Base-by-base conservation (phyloP, 2,329 filamentous ascomycete species). In the Colletotrichum nymphaeae region DNA sequence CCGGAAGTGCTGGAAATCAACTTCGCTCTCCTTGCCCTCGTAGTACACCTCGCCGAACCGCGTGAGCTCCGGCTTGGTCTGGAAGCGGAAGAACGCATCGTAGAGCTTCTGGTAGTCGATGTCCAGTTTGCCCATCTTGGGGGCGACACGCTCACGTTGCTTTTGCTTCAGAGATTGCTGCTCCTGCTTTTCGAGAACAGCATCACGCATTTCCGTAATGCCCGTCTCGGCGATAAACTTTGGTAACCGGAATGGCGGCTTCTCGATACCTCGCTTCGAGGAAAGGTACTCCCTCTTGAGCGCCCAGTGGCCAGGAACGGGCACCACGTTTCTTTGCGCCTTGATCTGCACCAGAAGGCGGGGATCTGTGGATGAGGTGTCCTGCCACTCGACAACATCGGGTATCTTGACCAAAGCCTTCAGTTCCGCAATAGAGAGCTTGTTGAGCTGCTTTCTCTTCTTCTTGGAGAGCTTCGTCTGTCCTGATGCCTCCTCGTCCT, bases 1-100 rank as follows among this genome's bases (percentile, higher is more conserved):
- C 76, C 95, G 92, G 73, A 98, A 90, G 84, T 98, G 94, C 78
- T 94, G 93, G 75, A 97, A 89, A 81, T 98, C 97, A 1, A 97
- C 98, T 84, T 99, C 97, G 80, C 94, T 97, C 81, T 99, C 97
- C 83, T 99, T 99, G 80, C 97, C 97, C 84, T 99, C 97, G 82
- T 98, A 98, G 83, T 99, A 99, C n/a, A 99, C 95, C 83, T 99
- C 97, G 53, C 97, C 97, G 78, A 98, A 99, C 56, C 95, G 91
- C 37, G 97, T 98, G 75, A 99, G 86, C 77, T 95, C 92, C 0
- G 97, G 97, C 84, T 99, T 99, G 53, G 95, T 97, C 85, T 99
- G 97, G 81, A 98, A 97, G 73, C 95, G 91, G 87, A 99, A 99
- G 87, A 99, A 99, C 4, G 97, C 97, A 81, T 98, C 97, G 84